These are phyloP conservation scores for Boletus subparvulus DNA, from an alignment of 768 basidiomycete genomes.

Conservation along the genomic window DNA sequence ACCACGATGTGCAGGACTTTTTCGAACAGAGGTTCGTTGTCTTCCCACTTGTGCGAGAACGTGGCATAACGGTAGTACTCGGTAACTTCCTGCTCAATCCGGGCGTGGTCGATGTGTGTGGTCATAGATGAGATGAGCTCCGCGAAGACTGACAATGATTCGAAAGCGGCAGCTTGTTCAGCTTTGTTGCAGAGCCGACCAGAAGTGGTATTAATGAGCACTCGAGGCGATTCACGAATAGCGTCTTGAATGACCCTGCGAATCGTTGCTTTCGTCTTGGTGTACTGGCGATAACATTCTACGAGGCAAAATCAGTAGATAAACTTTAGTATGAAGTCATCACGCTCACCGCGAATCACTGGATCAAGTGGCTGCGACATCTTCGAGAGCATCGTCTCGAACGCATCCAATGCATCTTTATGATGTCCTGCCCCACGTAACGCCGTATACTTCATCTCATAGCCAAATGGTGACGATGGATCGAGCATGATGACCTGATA, in stretches of 20 bases:
- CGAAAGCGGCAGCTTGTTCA: background rate
- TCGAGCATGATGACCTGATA: background rate
- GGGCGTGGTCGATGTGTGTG: too few relatives aligned
- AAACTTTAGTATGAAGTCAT: too few relatives aligned
- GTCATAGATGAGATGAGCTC: conserved; percentile 3
- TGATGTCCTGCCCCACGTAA: background rate
- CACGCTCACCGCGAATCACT: background rate
- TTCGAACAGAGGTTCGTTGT: too few relatives aligned
- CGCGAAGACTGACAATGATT: background rate
- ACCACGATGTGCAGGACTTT: too few relatives aligned
- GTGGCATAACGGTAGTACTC: background rate
- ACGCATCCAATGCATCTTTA: background rate
- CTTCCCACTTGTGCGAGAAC: too few relatives aligned
- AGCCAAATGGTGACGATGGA: background rate
- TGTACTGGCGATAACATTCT: background rate
- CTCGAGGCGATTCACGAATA: conserved; percentile 1
- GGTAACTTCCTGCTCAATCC: background rate
- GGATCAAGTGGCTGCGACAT: background rate
- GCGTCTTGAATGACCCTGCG: background rate
- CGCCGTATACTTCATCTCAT: background rate
- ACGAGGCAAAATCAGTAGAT: background rate
- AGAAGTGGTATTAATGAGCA: conserved; percentile 6
- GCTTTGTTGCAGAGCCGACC: conserved; percentile 1
- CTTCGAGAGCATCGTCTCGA: conserved; percentile 1
- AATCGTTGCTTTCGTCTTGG: background rate